These are phyloP conservation scores for Solanum chacoense DNA, from an alignment of 305 asterid species.

Conservation along the genomic window DNA sequence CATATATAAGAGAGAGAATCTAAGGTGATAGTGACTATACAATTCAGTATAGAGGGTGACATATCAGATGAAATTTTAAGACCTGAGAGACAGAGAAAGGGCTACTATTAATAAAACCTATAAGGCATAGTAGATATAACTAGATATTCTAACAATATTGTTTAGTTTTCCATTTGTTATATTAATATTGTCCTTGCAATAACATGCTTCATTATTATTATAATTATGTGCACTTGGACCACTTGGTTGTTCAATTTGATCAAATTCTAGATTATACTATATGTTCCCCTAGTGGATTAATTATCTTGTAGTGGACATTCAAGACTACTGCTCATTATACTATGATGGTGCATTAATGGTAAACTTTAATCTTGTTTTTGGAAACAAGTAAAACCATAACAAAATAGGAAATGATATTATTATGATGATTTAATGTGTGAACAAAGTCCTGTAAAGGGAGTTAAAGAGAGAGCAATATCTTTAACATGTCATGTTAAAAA, in stretches of 20 bases:
- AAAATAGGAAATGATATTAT: neutral
- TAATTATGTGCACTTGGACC: neutral
- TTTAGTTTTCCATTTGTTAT: neutral
- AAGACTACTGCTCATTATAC: neutral
- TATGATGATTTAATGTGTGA: neutral
- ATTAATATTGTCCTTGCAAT: neutral
- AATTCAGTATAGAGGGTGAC: constrained; percentile 42
- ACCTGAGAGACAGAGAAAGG: constrained; percentile 2
- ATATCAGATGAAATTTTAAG: constrained; percentile 11
- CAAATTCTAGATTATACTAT: neutral
- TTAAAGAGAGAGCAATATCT: neutral
- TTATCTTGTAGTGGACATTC: neutral
- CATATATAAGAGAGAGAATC: constrained; percentile 23
- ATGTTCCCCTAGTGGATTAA: neutral
- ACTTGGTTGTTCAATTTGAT: neutral
- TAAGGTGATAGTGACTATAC: constrained; percentile 59
- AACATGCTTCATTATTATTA: neutral
- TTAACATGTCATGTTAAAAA: neutral
- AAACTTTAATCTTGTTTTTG: neutral
- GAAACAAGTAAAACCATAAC: neutral
- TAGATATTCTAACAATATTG: neutral
- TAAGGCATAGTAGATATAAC: neutral
- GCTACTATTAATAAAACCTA: neutral
- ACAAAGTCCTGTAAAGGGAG: neutral
- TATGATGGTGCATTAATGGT: neutral